Evolutionary conservation across 208 protist genomes (phyloP).

Genomic region (Naegleria lovaniensis): DNA sequence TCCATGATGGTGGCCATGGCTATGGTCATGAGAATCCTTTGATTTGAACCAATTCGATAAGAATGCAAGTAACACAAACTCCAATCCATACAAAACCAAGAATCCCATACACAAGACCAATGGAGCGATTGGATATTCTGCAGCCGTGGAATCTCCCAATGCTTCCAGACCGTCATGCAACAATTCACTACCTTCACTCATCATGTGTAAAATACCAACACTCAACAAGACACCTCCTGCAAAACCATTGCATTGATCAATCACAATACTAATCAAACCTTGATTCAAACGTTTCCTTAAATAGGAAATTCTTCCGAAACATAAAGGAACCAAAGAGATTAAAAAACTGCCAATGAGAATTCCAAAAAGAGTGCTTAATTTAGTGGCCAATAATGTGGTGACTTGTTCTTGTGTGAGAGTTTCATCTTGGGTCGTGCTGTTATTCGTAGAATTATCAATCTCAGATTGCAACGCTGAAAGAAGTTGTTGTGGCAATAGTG

Average conservation of each 20-base stretch:
- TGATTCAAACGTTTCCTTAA: neutral
- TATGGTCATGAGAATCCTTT: neutral
- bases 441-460: too few species aligned
- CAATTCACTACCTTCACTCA: neutral
- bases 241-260: constrained; percentile 16
- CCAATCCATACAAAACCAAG: neutral
- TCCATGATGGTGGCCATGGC: neutral
- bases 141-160: too few species aligned
- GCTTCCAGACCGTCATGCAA: neutral
- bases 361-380: neutral
- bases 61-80: neutral
- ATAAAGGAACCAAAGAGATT: neutral
- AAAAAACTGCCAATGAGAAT: neutral
- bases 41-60: neutral
- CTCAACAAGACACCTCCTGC: constrained; percentile 20
- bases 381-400: neutral
- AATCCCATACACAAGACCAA: neutral
- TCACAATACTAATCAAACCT: neutral
- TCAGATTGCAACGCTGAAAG: too few species aligned
- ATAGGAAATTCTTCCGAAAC: neutral
- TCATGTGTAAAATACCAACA: constrained; percentile 8
- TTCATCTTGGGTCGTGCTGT: too few species aligned
- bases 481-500: too few species aligned
- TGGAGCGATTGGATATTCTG: neutral
- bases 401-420: too few species aligned